Evolutionary conservation across 1,284 basidiomycete species (phyloP).

Genomic region (Cryptococcus wingfieldii): DNA sequence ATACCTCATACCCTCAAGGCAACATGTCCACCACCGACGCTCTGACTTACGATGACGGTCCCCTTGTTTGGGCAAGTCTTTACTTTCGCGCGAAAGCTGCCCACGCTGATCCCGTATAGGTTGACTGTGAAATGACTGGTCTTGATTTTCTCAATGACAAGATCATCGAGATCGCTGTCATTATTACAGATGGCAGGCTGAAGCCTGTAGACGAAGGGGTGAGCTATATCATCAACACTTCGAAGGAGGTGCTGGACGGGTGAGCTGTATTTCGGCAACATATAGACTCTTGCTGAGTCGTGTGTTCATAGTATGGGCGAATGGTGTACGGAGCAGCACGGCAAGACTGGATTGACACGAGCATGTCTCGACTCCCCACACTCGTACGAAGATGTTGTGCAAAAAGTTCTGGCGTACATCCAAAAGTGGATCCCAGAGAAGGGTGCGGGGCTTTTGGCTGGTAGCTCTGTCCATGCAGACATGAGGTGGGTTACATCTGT

Average conservation of each 20-base stretch:
- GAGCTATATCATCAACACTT: slow-evolving; percentile 52
- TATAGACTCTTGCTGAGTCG: too few species aligned
- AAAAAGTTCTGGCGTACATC: slow-evolving; percentile 50
- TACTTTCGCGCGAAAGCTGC: background rate
- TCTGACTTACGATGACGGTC: slow-evolving; percentile 45
- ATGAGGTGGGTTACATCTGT: slow-evolving; percentile 32
- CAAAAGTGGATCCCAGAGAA: slow-evolving; percentile 49
- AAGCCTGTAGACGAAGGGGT: slow-evolving; percentile 54
- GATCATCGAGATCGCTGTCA: slow-evolving; percentile 54
- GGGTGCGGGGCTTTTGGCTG: slow-evolving; percentile 50
- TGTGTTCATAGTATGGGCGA: slow-evolving; percentile 43
- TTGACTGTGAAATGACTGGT: slow-evolving; percentile 54
- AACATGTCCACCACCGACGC: slow-evolving; percentile 5
- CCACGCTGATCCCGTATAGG: slow-evolving; percentile 19
- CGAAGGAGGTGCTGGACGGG: slow-evolving; percentile 50
- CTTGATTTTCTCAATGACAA: slow-evolving; percentile 48
- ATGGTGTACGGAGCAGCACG: slow-evolving; percentile 49
- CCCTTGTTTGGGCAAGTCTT: slow-evolving; percentile 46
- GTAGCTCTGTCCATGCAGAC: slow-evolving; percentile 54
- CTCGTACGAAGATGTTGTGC: slow-evolving; percentile 45
- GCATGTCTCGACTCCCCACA: slow-evolving; percentile 44
- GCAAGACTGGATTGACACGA: slow-evolving; percentile 45
- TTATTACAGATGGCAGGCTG: slow-evolving; percentile 54
- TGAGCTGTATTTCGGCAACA: slow-evolving; percentile 12
- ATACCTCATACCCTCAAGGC: background rate